These are phyloP conservation scores for Mixia osmundae DNA, from an alignment of 1,284 basidiomycete genomes.

Conservation along the genomic window DNA sequence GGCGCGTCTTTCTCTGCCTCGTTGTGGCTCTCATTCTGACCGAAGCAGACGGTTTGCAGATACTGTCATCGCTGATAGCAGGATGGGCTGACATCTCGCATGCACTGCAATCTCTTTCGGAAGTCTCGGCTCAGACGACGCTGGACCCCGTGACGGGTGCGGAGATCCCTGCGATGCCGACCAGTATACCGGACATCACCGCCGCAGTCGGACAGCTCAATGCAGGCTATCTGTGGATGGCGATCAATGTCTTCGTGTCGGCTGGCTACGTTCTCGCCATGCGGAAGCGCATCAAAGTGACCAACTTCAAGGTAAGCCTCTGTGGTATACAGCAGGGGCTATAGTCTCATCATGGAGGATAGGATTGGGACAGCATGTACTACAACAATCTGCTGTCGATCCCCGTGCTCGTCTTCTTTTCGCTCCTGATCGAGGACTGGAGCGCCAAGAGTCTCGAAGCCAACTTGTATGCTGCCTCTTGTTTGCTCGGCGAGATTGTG, in stretches of 20 bases:
- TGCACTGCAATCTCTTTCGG: conserved; percentile 25
- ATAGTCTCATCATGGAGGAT: background rate
- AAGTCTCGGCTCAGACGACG: conserved; percentile 1
- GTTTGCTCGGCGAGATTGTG: conserved; percentile 19
- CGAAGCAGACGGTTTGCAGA: conserved; percentile 33
- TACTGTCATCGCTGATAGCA: conserved; percentile 85
- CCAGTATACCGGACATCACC: too few species aligned
- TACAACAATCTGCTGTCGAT: conserved; percentile 96
- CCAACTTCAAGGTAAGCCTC: conserved; percentile 49
- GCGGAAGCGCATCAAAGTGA: conserved; percentile 90
- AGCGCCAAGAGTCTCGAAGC: conserved; percentile 43
- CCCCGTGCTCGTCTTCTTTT: conserved; percentile 62
- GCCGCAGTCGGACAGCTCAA: conserved; percentile 33
- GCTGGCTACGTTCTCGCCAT: conserved; percentile 86
- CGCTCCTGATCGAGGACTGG: conserved; percentile 79
- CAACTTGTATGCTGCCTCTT: conserved; percentile 46
- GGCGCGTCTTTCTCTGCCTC: conserved; percentile 20
- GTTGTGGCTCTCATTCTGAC: background rate
- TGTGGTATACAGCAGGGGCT: background rate
- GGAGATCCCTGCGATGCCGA: conserved; percentile 14
- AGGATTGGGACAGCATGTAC: conserved; percentile 71
- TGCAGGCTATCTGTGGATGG: conserved; percentile 89
- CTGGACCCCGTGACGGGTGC: conserved; percentile 21
- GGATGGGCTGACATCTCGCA: conserved; percentile 67
- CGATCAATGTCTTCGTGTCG: conserved; percentile 68